phyloP scores from a whole-genome alignment of 2,329 filamentous ascomycete species.

The Trichoderma asperellum region DNA sequence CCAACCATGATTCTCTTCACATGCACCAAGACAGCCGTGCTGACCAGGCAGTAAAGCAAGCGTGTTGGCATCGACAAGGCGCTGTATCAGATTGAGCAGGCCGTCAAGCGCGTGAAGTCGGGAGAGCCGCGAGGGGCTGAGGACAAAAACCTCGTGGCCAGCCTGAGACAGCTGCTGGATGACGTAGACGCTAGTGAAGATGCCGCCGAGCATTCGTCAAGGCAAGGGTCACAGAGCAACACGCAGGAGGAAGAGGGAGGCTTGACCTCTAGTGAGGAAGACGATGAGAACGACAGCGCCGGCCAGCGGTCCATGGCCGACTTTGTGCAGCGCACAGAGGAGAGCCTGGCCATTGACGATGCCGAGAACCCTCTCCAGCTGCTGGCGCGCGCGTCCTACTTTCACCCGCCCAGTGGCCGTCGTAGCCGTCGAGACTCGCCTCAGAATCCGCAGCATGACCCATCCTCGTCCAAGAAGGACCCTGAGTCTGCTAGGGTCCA shows the following conservation, averaged over 20 bases:
- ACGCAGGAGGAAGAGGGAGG: constrained; percentile 43
- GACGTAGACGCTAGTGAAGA: constrained; percentile 33
- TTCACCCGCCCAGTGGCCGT: constrained; percentile 56
- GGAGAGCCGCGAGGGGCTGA: constrained; percentile 48
- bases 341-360: constrained; percentile 67
- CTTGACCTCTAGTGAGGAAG: constrained; percentile 39
- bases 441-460: constrained; percentile 30
- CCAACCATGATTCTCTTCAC: not conserved
- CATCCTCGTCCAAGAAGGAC: constrained; percentile 32
- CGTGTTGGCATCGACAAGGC: constrained; percentile 75
- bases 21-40: not conserved
- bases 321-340: constrained; percentile 44
- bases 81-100: constrained; percentile 73
- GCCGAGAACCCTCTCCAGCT: constrained; percentile 76
- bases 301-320: constrained; percentile 36
- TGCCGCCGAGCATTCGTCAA: constrained; percentile 30
- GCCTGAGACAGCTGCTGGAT: constrained; percentile 48
- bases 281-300: constrained; percentile 40
- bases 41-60: constrained; percentile 57
- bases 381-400: constrained; percentile 72
- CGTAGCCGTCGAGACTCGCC: constrained; percentile 37
- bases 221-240: constrained; percentile 39
- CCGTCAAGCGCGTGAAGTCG: constrained; percentile 59
- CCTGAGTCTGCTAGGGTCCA: constrained; percentile 50
- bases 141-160: constrained; percentile 51